These are phyloP conservation scores for Rhodotorula sp. DNA, from an alignment of 1,284 basidiomycete species.

Conservation along the genomic window DNA sequence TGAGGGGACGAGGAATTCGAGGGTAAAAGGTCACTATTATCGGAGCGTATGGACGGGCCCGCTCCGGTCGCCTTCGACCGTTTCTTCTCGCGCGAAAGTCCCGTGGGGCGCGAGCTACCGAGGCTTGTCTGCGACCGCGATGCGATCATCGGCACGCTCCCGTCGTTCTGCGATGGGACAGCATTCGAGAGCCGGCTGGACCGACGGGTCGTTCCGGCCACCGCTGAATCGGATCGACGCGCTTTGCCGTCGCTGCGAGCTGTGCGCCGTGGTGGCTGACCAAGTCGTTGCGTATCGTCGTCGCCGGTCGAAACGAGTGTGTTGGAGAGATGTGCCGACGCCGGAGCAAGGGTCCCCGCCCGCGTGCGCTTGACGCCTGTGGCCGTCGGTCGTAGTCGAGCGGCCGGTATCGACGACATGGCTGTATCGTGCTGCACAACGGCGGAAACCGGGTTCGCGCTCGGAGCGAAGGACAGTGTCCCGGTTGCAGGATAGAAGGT, in stretches of 20 bases:
- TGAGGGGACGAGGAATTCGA: constrained; percentile 6
- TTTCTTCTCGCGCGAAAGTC: constrained; percentile 31
- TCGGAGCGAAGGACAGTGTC: constrained; percentile 19
- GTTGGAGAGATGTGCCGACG: constrained; percentile 12
- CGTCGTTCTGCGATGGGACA: constrained; percentile 1
- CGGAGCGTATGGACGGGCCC: constrained; percentile 32
- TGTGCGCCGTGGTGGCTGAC: not conserved
- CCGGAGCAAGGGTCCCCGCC: constrained; percentile 23
- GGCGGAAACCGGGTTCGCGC: not conserved
- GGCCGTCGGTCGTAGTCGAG: constrained; percentile 12
- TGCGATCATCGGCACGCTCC: constrained; percentile 12
- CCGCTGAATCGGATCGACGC: not conserved
- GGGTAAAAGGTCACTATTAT: constrained; percentile 17
- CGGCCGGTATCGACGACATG: constrained; percentile 3
- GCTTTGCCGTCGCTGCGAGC: constrained; percentile 8
- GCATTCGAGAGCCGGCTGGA: constrained; percentile 15
- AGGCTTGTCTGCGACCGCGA: constrained; percentile 19
- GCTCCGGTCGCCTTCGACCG: constrained; percentile 22
- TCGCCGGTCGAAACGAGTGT: not conserved
- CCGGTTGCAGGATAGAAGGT: constrained; percentile 29
- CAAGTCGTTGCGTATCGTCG: not conserved
- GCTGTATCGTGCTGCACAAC: not conserved
- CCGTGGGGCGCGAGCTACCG: not conserved
- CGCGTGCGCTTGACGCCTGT: constrained; percentile 37
- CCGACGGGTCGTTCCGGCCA: constrained; percentile 8